phyloP scores from a whole-genome alignment of 148 eudicot species.

The Diospyros kaki region DNA sequence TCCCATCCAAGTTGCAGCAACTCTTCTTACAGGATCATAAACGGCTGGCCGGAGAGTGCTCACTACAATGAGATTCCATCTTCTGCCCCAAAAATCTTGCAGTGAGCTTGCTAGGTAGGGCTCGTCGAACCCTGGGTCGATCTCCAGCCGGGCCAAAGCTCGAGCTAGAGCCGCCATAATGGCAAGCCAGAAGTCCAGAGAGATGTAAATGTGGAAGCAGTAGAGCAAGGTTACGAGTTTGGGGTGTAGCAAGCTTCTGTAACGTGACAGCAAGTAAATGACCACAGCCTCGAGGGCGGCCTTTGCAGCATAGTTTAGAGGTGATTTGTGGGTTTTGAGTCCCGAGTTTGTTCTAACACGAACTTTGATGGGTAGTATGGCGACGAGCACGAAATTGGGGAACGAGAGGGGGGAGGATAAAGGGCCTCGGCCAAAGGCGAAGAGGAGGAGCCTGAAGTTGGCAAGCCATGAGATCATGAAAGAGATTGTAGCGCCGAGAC shows the following conservation, averaged over 20 bases:
- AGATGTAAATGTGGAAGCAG: constrained; percentile 8
- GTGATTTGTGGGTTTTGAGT: constrained; percentile 1
- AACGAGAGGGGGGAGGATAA: constrained; percentile 18
- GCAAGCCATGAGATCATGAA: constrained; percentile 51
- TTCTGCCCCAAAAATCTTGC: constrained; percentile 21
- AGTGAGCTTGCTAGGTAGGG: constrained; percentile 16
- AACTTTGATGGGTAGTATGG: constrained; percentile 30
- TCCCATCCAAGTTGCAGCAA: not conserved
- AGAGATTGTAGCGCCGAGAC: constrained; percentile 23
- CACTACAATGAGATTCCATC: constrained; percentile 19
- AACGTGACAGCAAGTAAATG: too few relatives aligned
- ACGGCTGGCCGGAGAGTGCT: constrained; percentile 14
- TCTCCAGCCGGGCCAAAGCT: not conserved
- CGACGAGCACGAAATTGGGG: constrained; percentile 22
- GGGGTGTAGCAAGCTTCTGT: not conserved
- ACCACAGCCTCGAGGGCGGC: not conserved
- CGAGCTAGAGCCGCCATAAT: not conserved
- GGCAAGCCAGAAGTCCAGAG: constrained; percentile 6
- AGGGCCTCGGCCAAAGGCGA: constrained; percentile 23
- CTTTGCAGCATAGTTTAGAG: constrained; percentile 11
- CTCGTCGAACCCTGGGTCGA: constrained; percentile 17
- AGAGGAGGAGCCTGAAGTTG: constrained; percentile 41
- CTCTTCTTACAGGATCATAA: constrained; percentile 5
- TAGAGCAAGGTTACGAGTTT: constrained; percentile 1
- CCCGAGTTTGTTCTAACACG: not conserved